Evolutionary conservation across 495 filamentous ascomycete genomes (phyloP).

Genomic region (Penicillium silybi): DNA sequence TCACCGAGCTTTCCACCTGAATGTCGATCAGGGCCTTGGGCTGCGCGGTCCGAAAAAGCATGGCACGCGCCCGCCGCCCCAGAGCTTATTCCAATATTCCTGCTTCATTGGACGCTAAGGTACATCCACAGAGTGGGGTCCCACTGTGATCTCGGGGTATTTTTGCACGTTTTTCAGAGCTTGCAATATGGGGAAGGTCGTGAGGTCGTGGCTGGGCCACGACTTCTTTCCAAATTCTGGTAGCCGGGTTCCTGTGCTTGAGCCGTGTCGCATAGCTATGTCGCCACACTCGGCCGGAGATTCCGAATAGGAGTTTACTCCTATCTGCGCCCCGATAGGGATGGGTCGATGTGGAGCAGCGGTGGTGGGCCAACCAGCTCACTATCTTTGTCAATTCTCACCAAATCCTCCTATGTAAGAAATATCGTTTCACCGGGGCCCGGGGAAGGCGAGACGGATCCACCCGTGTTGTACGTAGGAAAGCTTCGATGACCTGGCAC

Average conservation of each 20-base stretch:
- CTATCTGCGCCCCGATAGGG: conserved; percentile 2
- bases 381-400: conserved; percentile 12
- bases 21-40: conserved; percentile 7
- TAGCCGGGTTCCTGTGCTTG: too few relatives aligned
- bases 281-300: not conserved
- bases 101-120: conserved; percentile 1
- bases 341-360: conserved; percentile 15
- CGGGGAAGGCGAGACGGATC: not conserved
- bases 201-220: not conserved
- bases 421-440: conserved; percentile 1
- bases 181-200: not conserved
- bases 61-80: not conserved
- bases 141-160: conserved; percentile 7
- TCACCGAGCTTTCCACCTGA: not conserved
- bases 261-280: not conserved
- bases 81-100: conserved; percentile 12
- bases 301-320: conserved; percentile 5
- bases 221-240: not conserved
- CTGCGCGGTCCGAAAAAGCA: conserved; percentile 5
- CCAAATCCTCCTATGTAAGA: conserved; percentile 21
- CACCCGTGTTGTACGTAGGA: not conserved
- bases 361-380: not conserved
- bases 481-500: not conserved
- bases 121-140: not conserved
- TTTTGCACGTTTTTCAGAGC: not conserved